Evolutionary conservation across 2,329 filamentous ascomycete species (phyloP), one percentile per base, ranked within the genome.

Genomic region (Davidsoniella neocaledoniae): DNA sequence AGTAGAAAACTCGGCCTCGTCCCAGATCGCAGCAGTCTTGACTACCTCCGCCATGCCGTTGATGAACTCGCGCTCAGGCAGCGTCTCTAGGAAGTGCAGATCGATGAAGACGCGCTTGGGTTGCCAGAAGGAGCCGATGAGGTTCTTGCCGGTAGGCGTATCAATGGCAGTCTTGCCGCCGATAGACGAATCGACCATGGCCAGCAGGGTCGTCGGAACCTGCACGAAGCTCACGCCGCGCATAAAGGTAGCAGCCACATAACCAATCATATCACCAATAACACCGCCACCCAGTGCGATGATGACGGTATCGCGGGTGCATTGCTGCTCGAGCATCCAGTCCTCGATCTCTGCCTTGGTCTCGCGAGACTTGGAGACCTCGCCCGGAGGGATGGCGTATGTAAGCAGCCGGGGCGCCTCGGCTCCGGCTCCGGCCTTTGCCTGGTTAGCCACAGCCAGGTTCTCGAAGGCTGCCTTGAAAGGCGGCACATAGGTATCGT

Each of bases 31-130:
- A 2, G 91, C 91, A 3, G 91, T 98, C 75, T 95, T 95, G 63
- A 95, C 76, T 26, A 98, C 90, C 68, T 98, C 91, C 23, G 90
- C 91, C 90, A 98, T 95, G 54, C 91, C 91, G 63, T 98, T 98
- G 66, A 95, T 87, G 61, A 98, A 90, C 66, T 98, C 90, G 56
- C 91, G 76, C 56, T 82, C 80, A 1, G 90, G 88, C 17, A 98
- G 71, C 1, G 87, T 94, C 62, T 94, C 86, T 50, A 98, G 72
- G 61, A 98, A 96, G 50, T 80, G 75, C 54, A 96, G 71, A 64
- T 98, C 91, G 58, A 98, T 88, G 66, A 94, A 98, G 56, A 96
- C 88, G 55, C 86, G 80, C 59, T 83, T 75, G 4, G 91, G 91
- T 63, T 98, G 91, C 88, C 90, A 96, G 66, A 98, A 96, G 33